Evolutionary conservation across 768 basidiomycete genomes (phyloP).

Genomic region (Coprinopsis marcescibilis): DNA sequence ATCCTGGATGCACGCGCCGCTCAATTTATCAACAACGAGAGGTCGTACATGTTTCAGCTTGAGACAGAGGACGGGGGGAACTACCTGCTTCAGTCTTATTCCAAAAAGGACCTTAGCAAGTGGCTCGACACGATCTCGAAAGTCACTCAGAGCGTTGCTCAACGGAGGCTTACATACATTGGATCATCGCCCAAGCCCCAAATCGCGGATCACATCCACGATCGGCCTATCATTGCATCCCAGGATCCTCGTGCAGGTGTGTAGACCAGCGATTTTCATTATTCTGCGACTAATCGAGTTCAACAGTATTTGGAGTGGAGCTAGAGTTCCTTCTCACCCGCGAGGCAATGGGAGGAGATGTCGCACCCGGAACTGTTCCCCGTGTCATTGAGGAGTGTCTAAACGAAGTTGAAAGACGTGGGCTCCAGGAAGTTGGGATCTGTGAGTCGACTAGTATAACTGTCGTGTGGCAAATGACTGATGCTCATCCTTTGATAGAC

Average conservation of each 20-base stretch:
- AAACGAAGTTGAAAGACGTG: constrained; percentile 65
- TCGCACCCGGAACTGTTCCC: constrained; percentile 58
- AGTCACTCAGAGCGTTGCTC: constrained; percentile 67
- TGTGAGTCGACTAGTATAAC: constrained; percentile 46
- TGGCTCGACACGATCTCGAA: constrained; percentile 75
- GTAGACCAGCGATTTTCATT: background rate
- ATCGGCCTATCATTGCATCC: constrained; percentile 49
- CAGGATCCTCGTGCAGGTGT: constrained; percentile 77
- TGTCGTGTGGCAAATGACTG: too few species aligned
- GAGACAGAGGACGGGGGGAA: constrained; percentile 86
- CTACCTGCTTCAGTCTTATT: constrained; percentile 70
- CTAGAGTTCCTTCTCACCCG: constrained; percentile 63
- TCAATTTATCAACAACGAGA: constrained; percentile 71
- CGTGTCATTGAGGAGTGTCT: constrained; percentile 61
- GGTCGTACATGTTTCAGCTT: constrained; percentile 78
- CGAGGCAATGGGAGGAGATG: constrained; percentile 46
- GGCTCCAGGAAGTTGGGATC: constrained; percentile 76
- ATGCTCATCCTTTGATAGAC: constrained; percentile 37
- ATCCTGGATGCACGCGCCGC: constrained; percentile 67
- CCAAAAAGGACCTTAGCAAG: constrained; percentile 62
- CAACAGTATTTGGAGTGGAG: constrained; percentile 70
- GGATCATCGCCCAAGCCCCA: constrained; percentile 71
- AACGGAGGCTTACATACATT: constrained; percentile 75
- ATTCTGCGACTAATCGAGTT: constrained; percentile 9
- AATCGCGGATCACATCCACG: constrained; percentile 67